A percentile compares a stretch with the other conserved stretches of the same genome.
These are phyloP conservation scores for Anthracocystis walkeri DNA, from an alignment of 1,284 basidiomycete species.

Conservation along the genomic window DNA sequence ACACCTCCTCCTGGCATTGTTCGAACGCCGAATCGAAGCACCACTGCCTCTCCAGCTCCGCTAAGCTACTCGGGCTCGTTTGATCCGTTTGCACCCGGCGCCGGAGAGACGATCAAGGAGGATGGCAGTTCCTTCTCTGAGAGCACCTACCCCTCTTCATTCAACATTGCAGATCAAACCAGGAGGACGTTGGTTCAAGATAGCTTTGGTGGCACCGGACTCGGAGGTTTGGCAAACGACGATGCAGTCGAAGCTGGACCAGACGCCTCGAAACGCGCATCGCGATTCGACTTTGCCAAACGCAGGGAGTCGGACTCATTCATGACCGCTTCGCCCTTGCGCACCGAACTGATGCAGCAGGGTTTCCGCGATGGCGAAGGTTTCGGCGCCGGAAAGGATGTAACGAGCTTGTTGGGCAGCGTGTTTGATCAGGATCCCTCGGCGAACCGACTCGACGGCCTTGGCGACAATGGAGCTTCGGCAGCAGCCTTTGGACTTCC, in stretches of 20 bases:
- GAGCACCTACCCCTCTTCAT: constrained; percentile 36
- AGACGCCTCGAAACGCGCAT: constrained; percentile 48
- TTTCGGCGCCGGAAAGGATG: constrained; percentile 44
- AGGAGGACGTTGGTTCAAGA: constrained; percentile 54
- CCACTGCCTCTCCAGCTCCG: constrained; percentile 44
- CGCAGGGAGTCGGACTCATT: constrained; percentile 56
- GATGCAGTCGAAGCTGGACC: constrained; percentile 27
- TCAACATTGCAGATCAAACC: constrained; percentile 57
- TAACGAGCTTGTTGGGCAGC: constrained; percentile 52
- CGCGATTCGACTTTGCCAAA: constrained; percentile 64
- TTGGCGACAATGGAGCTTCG: constrained; percentile 35
- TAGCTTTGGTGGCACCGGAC: constrained; percentile 13
- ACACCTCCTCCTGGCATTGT: constrained; percentile 40
- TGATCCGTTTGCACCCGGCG: constrained; percentile 64
- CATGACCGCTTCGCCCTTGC: constrained; percentile 39
- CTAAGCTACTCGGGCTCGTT: constrained; percentile 65
- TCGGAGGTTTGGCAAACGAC: constrained; percentile 15
- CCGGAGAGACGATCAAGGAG: constrained; percentile 52
- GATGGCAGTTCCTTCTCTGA: constrained; percentile 40
- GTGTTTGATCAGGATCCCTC: constrained; percentile 53
- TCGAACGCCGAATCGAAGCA: constrained; percentile 45
- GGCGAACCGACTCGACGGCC: constrained; percentile 19
- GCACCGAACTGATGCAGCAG: constrained; percentile 43
- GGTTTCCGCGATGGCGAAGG: constrained; percentile 23
- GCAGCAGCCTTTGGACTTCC: constrained; percentile 32